Evolutionary conservation across 257 asterid species (phyloP), one percentile per base, ranked within the genome.

Genomic region (Cruciata laevipes): DNA sequence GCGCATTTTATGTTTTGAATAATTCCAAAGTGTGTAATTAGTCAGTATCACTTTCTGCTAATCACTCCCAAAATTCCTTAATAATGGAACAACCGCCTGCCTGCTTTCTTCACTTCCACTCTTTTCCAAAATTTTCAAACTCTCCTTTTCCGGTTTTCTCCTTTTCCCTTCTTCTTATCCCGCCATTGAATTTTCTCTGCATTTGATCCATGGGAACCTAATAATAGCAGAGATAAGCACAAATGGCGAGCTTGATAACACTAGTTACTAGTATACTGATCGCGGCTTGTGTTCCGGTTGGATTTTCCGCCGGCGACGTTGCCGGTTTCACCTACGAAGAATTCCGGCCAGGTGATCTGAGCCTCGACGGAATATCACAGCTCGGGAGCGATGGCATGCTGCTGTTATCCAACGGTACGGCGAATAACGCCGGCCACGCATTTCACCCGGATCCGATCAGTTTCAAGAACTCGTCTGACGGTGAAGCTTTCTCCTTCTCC

Each of bases 251-350:
- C 32, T 30, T 12, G 9, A 3, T 30, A 27, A 18, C 21, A 5
- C 10, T 42, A 27, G 30, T n/a, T n/a, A n/a, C 30, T 27, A 27
- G 30, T 27, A 27, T 27, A 27, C 35, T 49, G 33, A 27, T 78
- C 21, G 42, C 71, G 16, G 9, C 57, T 23, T 49, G 33, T 31
- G 67, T 71, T 30, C 33, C 71, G 3, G 32, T 77, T 63, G 33
- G 64, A 23, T 8, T 53, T 37, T 7, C 42, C 42, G 13, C 42
- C 21, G 66, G 68, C 55, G n/a, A n/a, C n/a, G 47, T 57, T n/a
- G 72, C 76, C 65, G 63, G 20, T 80, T 87, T 61, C 80, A 68
- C 68, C 70, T 84, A 61, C 80, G 80, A 79, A 42, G 93, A 90
- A 14, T 86, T 86, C 72, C 67, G 89, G 71, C 20, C 66, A 1